Conservation (phyloP, 2,329 filamentous ascomycete genomes). For the Fusarium equiseti region DNA sequence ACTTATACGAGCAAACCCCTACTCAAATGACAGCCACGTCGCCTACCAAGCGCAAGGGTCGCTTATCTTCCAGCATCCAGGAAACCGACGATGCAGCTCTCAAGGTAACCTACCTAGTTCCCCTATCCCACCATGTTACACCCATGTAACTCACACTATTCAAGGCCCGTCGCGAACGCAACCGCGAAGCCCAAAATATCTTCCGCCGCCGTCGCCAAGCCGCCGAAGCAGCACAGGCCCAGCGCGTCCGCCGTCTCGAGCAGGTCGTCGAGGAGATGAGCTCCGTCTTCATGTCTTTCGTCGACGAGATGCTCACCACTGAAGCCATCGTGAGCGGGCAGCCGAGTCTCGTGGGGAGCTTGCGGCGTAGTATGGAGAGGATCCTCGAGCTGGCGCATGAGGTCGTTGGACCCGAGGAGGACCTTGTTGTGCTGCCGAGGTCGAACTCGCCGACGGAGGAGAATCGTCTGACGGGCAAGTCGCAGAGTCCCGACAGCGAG, state of each 20-base stretch:
- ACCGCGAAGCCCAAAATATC: constrained; percentile 49
- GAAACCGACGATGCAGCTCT: constrained; percentile 45
- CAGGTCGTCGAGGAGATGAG: constrained; percentile 49
- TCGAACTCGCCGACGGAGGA: constrained; percentile 10
- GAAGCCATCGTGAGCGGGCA: constrained; percentile 41
- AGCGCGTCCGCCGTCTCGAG: constrained; percentile 45
- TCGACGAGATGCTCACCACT: constrained; percentile 47
- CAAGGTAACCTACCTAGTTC: constrained; percentile 27
- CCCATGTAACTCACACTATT: constrained; percentile 14
- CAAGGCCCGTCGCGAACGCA: constrained; percentile 47
- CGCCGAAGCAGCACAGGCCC: constrained; percentile 46
- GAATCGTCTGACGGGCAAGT: not conserved
- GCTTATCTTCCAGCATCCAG: constrained; percentile 32
- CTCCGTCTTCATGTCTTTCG: constrained; percentile 46
- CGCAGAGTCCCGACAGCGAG: constrained; percentile 19
- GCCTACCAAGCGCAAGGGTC: constrained; percentile 39
- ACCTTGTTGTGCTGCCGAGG: constrained; percentile 26
- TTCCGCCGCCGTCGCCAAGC: constrained; percentile 47
- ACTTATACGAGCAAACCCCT: not conserved
- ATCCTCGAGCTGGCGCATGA: constrained; percentile 44
- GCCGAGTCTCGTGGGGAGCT: constrained; percentile 33
- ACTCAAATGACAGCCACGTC: constrained; percentile 25
- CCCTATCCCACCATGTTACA: not conserved
- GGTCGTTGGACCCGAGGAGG: constrained; percentile 45
- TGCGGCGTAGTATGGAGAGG: constrained; percentile 39